Conservation (phyloP, 345 rosid species). For the Excoecaria agallocha region DNA sequence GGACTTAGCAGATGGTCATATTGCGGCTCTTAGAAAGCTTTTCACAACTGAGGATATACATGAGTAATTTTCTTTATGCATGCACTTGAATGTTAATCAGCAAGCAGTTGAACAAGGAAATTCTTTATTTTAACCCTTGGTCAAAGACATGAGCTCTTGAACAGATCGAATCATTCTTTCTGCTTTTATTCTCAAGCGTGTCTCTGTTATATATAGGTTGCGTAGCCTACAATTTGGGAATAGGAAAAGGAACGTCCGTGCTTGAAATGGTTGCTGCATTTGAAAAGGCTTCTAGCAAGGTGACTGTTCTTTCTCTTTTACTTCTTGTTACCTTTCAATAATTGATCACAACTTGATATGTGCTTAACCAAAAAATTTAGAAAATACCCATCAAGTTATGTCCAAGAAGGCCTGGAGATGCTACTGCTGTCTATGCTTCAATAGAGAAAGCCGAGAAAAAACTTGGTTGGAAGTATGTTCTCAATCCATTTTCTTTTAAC, state of each 20-base stretch:
- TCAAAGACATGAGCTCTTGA: neutral
- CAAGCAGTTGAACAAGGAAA: neutral
- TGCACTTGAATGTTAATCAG: conserved; percentile 7
- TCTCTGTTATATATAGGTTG: conserved; percentile 55
- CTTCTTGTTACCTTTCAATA: neutral
- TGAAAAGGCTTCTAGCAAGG: conserved; percentile 91
- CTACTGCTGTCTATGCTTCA: conserved; percentile 81
- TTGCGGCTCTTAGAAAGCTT: conserved; percentile 75
- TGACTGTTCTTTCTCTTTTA: conserved; percentile 21
- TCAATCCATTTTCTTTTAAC: conserved; percentile 5
- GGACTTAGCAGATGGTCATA: conserved; percentile 96
- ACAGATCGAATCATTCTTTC: neutral
- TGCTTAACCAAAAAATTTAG: conserved; percentile 38
- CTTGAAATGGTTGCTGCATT: conserved; percentile 94
- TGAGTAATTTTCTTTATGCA: conserved; percentile 18
- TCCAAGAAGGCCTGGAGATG: conserved; percentile 90
- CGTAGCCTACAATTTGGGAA: conserved; percentile 82
- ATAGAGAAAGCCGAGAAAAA: conserved; percentile 71
- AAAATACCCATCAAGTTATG: conserved; percentile 77
- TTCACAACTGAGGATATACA: conserved; percentile 58
- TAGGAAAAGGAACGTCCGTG: conserved; percentile 80
- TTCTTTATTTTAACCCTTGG: neutral
- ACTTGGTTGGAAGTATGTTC: conserved; percentile 88
- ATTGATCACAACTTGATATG: neutral
- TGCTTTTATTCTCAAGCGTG: neutral